Evolutionary conservation across 768 basidiomycete species (phyloP).

Genomic region (Tulasnella sp.): DNA sequence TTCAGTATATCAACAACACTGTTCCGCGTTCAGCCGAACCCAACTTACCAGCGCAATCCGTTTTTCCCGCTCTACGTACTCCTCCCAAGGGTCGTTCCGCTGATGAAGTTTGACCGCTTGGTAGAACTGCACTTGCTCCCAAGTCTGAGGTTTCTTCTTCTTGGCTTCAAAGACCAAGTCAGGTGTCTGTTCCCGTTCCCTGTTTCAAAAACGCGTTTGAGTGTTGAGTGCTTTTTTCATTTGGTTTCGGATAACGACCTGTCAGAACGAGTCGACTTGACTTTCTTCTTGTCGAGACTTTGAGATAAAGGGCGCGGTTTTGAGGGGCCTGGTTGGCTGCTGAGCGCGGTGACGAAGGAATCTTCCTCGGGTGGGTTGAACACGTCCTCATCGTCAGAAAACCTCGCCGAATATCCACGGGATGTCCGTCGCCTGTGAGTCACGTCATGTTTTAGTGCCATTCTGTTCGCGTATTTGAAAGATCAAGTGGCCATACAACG

Average conservation of each 20-base stretch:
- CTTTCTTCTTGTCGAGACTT: neutral
- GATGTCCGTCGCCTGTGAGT: neutral
- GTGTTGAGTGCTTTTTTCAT: too few species aligned
- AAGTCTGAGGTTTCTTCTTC: neutral
- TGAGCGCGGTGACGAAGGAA: neutral
- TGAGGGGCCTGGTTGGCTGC: neutral
- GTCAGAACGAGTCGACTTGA: neutral
- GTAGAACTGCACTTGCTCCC: slow-evolving; percentile 7
- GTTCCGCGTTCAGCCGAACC: neutral
- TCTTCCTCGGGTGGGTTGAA: neutral
- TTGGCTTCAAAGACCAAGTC: neutral
- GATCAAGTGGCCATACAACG: neutral
- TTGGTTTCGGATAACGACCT: neutral
- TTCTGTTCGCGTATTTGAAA: neutral
- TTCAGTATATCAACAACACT: neutral
- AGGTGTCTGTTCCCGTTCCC: neutral
- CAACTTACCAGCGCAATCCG: slow-evolving; percentile 11
- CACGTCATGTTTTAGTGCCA: neutral
- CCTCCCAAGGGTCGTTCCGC: slow-evolving; percentile 12
- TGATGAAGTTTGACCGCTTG: slow-evolving; percentile 11
- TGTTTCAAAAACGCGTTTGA: neutral
- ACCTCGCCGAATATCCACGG: neutral
- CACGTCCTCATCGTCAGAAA: neutral
- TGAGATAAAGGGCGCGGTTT: neutral
- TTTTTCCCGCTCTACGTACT: slow-evolving; percentile 11